Conservation (phyloP, 345 rosid species). For the Clarkia xantiana region DNA sequence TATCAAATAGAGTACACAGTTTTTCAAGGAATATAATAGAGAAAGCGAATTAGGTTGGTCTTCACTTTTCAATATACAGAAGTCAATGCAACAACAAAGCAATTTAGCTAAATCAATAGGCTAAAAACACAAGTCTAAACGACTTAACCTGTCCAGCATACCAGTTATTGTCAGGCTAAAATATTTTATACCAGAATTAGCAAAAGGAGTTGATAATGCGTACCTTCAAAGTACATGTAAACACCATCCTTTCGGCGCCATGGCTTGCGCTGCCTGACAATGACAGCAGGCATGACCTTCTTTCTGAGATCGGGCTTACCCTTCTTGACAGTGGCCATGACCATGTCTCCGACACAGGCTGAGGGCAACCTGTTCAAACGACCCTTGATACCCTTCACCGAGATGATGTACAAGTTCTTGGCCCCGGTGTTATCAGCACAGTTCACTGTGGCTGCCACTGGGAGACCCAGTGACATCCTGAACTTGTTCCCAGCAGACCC, state of each 20-base stretch:
- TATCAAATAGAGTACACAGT: no score
- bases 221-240: conserved; percentile 22
- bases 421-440: conserved; percentile 24
- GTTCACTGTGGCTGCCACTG: conserved; percentile 31
- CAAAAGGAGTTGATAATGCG: no score
- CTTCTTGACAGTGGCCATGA: conserved; percentile 29
- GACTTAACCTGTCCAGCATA: no score
- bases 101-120: no score
- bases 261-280: conserved; percentile 27
- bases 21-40: no score
- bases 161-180: no score
- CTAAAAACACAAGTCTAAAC: no score
- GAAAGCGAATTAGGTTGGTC: no score
- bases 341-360: conserved; percentile 29
- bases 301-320: conserved; percentile 27
- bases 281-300: conserved; percentile 30
- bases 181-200: no score
- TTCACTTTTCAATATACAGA: no score
- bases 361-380: conserved; percentile 24
- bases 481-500: conserved; percentile 28
- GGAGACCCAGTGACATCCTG: conserved; percentile 33
- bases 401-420: conserved; percentile 24
- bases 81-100: no score
- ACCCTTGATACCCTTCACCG: conserved; percentile 28
- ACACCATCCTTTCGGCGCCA: conserved; percentile 37